These are phyloP conservation scores for Sarcomyxa edulis DNA, from an alignment of 768 basidiomycete species.

Conservation along the genomic window DNA sequence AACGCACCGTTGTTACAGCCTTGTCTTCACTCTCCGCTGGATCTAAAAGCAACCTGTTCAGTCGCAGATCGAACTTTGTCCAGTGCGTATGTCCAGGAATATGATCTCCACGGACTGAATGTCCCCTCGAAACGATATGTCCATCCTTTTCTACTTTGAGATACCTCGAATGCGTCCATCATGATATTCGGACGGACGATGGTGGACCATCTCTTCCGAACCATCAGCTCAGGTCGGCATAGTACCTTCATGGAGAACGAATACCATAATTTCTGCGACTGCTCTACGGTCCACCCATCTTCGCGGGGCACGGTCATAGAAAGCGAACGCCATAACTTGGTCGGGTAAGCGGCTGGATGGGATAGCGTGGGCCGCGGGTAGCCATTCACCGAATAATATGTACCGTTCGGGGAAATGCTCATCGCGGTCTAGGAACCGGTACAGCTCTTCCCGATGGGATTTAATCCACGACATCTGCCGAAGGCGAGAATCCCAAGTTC, in stretches of 20 bases:
- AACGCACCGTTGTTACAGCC: no score
- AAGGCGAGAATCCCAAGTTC: conserved; percentile 61
- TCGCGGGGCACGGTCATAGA: conserved; percentile 46
- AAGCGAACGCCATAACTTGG: conserved; percentile 53
- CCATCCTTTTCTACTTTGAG: conserved; percentile 42
- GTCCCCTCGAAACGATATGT: conserved; percentile 38
- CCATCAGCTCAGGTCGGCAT: conserved; percentile 34
- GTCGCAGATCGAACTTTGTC: conserved; percentile 34
- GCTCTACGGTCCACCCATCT: conserved; percentile 32
- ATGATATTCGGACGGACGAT: conserved; percentile 33
- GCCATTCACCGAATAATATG: conserved; percentile 61
- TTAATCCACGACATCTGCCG: conserved; percentile 47
- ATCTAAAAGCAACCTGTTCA: conserved; percentile 24
- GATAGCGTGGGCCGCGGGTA: conserved; percentile 57
- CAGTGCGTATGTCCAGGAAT: conserved; percentile 63
- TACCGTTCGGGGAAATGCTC: conserved; percentile 51
- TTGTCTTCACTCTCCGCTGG: no score
- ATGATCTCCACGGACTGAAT: conserved; percentile 56
- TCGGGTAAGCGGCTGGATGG: conserved; percentile 49
- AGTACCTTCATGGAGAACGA: conserved; percentile 35
- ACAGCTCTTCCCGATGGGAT: conserved; percentile 36
- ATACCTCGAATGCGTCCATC: conserved; percentile 51
- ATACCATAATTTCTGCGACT: conserved; percentile 32
- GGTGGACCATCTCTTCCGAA: conserved; percentile 41
- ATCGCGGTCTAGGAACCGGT: conserved; percentile 38